These are phyloP conservation scores for Mycena venus DNA, from an alignment of 768 basidiomycete species.

Conservation along the genomic window DNA sequence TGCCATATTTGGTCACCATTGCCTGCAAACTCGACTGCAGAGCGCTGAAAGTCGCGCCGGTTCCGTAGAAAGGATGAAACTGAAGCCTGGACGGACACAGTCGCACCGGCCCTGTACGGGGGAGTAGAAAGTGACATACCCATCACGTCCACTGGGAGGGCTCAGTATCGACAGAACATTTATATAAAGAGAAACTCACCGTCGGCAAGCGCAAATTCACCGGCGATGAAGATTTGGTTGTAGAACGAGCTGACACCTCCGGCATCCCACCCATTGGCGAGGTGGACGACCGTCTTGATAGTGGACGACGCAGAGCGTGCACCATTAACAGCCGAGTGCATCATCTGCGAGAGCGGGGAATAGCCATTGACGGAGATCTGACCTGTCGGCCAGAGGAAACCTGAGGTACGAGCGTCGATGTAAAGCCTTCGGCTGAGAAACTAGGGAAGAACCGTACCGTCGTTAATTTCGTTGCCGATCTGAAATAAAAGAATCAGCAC, in stretches of 20 bases:
- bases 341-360: conserved; percentile 66
- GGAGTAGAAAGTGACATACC: conserved; percentile 41
- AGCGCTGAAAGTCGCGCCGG: conserved; percentile 65
- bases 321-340: conserved; percentile 72
- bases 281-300: conserved; percentile 67
- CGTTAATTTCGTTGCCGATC: conserved; percentile 78
- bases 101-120: background rate
- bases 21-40: conserved; percentile 65
- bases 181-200: background rate
- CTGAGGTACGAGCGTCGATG: too few relatives aligned
- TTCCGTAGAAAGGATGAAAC: conserved; percentile 75
- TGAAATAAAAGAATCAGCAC: background rate
- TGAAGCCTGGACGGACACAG: conserved; percentile 49
- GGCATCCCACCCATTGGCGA: conserved; percentile 74
- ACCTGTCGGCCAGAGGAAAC: conserved; percentile 74
- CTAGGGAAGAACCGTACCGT: too few relatives aligned
- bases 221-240: conserved; percentile 64
- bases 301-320: conserved; percentile 62
- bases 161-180: background rate
- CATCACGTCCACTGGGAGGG: conserved; percentile 61
- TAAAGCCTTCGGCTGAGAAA: too few relatives aligned
- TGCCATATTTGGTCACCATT: conserved; percentile 61
- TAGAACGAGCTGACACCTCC: conserved; percentile 62
- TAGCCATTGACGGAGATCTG: conserved; percentile 66
- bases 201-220: conserved; percentile 62